A percentile compares a stretch with the other conserved stretches of the same genome.
Evolutionary conservation across 2,329 filamentous ascomycete species (phyloP).

Genomic region (Calonectria henricotiae): DNA sequence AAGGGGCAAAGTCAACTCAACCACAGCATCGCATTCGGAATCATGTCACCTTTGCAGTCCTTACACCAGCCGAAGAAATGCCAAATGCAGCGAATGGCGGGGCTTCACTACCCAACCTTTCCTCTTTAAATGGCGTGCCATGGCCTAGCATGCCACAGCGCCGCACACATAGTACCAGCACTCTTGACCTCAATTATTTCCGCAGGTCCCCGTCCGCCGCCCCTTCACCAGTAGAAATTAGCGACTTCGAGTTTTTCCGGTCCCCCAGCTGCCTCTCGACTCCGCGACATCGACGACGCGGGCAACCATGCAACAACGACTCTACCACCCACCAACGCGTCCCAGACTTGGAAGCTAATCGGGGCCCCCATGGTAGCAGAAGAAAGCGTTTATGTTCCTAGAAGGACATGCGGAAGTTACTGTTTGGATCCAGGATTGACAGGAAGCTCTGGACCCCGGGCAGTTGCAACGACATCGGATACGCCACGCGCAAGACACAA

Average conservation of each 20-base stretch:
- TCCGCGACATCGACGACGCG: not conserved
- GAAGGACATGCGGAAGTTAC: not conserved
- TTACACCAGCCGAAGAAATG: not conserved
- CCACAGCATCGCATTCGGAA: not conserved
- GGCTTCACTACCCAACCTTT: not conserved
- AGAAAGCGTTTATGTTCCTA: not conserved
- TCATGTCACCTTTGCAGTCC: not conserved
- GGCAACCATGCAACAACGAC: no score
- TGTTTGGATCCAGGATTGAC: constrained; percentile 47
- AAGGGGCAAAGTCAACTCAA: not conserved
- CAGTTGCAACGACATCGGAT: constrained; percentile 40
- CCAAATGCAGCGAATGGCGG: not conserved
- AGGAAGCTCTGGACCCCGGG: constrained; percentile 44
- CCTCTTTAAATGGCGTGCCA: not conserved
- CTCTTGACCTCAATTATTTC: constrained; percentile 1
- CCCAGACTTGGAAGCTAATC: constrained; percentile 25
- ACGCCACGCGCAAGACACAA: constrained; percentile 29
- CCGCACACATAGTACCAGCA: not conserved
- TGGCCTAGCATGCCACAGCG: not conserved
- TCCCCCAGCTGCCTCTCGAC: not conserved
- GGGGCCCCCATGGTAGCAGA: not conserved
- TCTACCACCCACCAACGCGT: not conserved
- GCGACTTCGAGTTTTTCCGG: constrained; percentile 3
- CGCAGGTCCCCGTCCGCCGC: not conserved
- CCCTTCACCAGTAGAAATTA: not conserved